Conservation (phyloP, 805 yeast species). For the Naumovozyma dairenensis region DNA sequence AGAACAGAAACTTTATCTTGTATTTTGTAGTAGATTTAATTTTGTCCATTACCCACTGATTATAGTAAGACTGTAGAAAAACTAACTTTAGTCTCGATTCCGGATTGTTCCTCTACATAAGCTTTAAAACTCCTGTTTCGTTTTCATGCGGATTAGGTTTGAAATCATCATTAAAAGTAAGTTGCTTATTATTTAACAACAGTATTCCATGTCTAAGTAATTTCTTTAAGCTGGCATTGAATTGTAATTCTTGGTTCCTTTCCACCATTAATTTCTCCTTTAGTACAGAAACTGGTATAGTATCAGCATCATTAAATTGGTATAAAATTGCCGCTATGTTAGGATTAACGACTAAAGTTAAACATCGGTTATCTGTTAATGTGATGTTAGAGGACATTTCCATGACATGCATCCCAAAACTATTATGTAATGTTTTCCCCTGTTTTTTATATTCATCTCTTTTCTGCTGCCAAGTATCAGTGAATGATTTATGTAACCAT, state of each 20-base stretch:
- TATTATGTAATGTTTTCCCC: slow-evolving; percentile 5
- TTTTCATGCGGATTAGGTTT: neutral
- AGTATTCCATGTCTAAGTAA: slow-evolving; percentile 1
- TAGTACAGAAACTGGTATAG: slow-evolving; percentile 2
- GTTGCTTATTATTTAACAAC: neutral
- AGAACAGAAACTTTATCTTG: no score
- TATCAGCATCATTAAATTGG: slow-evolving; percentile 10
- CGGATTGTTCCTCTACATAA: no score
- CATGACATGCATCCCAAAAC: slow-evolving; percentile 9
- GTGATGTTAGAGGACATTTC: slow-evolving; percentile 10
- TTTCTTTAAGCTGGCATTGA: slow-evolving; percentile 5
- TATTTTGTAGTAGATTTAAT: no score
- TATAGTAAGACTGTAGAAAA: no score
- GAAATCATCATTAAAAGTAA: neutral
- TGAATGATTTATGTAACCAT: slow-evolving; percentile 5
- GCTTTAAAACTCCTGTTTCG: neutral
- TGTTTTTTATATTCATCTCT: neutral
- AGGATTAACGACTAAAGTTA: slow-evolving; percentile 5
- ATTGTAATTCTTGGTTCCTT: slow-evolving; percentile 1
- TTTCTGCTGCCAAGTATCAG: neutral
- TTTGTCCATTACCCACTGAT: no score
- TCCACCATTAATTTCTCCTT: slow-evolving; percentile 3
- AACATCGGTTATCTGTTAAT: slow-evolving; percentile 2
- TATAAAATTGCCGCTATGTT: slow-evolving; percentile 12
- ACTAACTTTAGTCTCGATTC: no score